These are phyloP conservation scores for Schizonepeta tenuifolia DNA, from an alignment of 257 asterid species.

Conservation along the genomic window DNA sequence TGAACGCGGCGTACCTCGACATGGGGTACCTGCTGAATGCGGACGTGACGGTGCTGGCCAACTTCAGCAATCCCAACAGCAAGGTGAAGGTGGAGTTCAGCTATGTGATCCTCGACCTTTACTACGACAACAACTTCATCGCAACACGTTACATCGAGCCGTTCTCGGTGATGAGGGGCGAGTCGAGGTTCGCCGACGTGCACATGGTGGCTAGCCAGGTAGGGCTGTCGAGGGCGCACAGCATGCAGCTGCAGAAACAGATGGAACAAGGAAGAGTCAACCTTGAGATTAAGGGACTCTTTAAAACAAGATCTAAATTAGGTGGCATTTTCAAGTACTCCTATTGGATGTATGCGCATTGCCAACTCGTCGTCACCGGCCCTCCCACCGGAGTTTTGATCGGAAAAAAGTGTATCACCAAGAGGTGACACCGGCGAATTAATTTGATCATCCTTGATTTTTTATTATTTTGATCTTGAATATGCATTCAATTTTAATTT, in stretches of 20 bases:
- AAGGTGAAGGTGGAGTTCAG: slow-evolving; percentile 76
- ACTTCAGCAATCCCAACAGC: slow-evolving; percentile 89
- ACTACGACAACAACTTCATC: slow-evolving; percentile 47
- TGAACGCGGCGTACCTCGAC: slow-evolving; percentile 96
- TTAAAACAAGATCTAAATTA: slow-evolving; percentile 64
- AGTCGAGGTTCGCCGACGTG: slow-evolving; percentile 59
- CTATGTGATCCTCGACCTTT: slow-evolving; percentile 64
- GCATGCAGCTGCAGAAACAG: slow-evolving; percentile 59
- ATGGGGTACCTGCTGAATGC: slow-evolving; percentile 84
- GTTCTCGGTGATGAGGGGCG: slow-evolving; percentile 52
- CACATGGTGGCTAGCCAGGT: slow-evolving; percentile 83
- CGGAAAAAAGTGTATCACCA: slow-evolving; percentile 60
- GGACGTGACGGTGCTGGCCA: slow-evolving; percentile 71
- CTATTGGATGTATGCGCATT: slow-evolving; percentile 67
- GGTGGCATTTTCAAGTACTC: slow-evolving; percentile 78
- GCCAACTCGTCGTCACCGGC: slow-evolving; percentile 61
- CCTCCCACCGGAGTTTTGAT: slow-evolving; percentile 89
- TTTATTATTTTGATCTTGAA: neutral
- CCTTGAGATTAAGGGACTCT: slow-evolving; percentile 66
- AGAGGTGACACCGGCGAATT: slow-evolving; percentile 39
- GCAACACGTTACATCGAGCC: slow-evolving; percentile 71
- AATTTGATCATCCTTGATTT: neutral
- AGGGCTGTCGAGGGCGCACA: slow-evolving; percentile 49
- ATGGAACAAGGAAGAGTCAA: slow-evolving; percentile 62
- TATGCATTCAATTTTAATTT: neutral